Conservation (phyloP, 2,329 filamentous ascomycete genomes). For the Claviceps fusiformis region DNA sequence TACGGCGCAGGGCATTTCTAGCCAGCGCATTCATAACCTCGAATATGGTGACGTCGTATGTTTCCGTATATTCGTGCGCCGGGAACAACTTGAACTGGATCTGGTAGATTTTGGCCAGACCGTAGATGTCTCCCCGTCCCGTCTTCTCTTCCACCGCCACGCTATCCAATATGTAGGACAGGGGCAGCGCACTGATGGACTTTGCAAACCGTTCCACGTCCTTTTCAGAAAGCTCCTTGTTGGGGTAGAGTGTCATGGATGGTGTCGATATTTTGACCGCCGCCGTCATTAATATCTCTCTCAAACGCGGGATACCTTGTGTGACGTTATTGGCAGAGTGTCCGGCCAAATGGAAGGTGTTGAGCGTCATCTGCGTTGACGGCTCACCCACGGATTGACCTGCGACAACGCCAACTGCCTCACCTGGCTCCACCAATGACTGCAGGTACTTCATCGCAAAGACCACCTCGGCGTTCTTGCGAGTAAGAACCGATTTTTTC, state of each 20-base stretch:
- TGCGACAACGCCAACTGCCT: constrained; percentile 92
- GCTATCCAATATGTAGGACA: constrained; percentile 73
- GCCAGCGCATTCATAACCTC: constrained; percentile 76
- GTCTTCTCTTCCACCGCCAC: constrained; percentile 69
- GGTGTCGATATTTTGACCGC: constrained; percentile 81
- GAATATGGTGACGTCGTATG: constrained; percentile 67
- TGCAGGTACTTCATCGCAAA: constrained; percentile 87
- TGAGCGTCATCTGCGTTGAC: constrained; percentile 97
- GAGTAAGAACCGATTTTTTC: constrained; percentile 32
- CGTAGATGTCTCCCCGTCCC: constrained; percentile 53
- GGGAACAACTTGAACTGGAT: constrained; percentile 76
- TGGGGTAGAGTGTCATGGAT: constrained; percentile 71
- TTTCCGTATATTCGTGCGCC: constrained; percentile 64
- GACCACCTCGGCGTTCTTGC: constrained; percentile 69
- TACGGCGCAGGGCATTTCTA: constrained; percentile 57
- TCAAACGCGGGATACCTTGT: constrained; percentile 87
- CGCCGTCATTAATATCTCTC: constrained; percentile 98
- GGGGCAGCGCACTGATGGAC: constrained; percentile 71
- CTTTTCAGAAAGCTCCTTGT: constrained; percentile 53
- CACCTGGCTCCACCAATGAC: constrained; percentile 84
- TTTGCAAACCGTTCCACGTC: constrained; percentile 76
- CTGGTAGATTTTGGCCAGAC: constrained; percentile 72
- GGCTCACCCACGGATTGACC: constrained; percentile 95
- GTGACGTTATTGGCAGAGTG: constrained; percentile 98
- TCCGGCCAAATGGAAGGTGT: constrained; percentile 98